Evolutionary conservation across 495 filamentous ascomycete species (phyloP).

Genomic region (Extremus antarcticus): DNA sequence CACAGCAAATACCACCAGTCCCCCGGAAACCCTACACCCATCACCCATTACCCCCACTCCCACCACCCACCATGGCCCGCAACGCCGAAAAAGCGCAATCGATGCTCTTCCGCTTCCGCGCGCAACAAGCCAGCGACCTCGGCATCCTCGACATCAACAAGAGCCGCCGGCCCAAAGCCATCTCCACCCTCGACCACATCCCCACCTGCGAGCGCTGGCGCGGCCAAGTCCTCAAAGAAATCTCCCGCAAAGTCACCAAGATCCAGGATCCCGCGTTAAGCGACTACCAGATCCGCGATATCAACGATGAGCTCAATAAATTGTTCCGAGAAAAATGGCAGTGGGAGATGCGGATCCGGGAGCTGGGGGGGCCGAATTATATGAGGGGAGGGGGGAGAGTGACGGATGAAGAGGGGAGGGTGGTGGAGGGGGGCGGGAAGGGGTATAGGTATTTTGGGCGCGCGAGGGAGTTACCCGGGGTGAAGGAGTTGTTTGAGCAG

Average conservation of each 20-base stretch:
- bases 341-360: slow-evolving; percentile 95
- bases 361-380: slow-evolving; percentile 91
- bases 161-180: slow-evolving; percentile 76
- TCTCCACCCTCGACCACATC: slow-evolving; percentile 73
- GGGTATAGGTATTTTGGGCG: slow-evolving; percentile 90
- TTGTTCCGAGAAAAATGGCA: slow-evolving; percentile 96
- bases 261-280: slow-evolving; percentile 83
- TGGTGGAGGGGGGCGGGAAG: slow-evolving; percentile 81
- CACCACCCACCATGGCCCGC: slow-evolving; percentile 43
- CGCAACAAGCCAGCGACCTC: slow-evolving; percentile 88
- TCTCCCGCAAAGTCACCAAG: slow-evolving; percentile 87
- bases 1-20: background rate
- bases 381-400: slow-evolving; percentile 80
- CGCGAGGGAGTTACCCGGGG: slow-evolving; percentile 81
- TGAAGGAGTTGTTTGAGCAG: slow-evolving; percentile 92
- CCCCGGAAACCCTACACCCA: background rate
- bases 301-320: slow-evolving; percentile 99
- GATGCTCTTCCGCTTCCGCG: slow-evolving; percentile 99
- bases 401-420: slow-evolving; percentile 83
- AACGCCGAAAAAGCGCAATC: slow-evolving; percentile 98
- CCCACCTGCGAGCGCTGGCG: slow-evolving; percentile 95
- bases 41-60: background rate
- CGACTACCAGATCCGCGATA: slow-evolving; percentile 93
- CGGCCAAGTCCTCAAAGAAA: slow-evolving; percentile 92
- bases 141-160: slow-evolving; percentile 93